Evolutionary conservation across 2,329 filamentous ascomycete genomes (phyloP), one percentile per base, ranked within the genome.

Genomic region (Emmonsiellopsis sp.): DNA sequence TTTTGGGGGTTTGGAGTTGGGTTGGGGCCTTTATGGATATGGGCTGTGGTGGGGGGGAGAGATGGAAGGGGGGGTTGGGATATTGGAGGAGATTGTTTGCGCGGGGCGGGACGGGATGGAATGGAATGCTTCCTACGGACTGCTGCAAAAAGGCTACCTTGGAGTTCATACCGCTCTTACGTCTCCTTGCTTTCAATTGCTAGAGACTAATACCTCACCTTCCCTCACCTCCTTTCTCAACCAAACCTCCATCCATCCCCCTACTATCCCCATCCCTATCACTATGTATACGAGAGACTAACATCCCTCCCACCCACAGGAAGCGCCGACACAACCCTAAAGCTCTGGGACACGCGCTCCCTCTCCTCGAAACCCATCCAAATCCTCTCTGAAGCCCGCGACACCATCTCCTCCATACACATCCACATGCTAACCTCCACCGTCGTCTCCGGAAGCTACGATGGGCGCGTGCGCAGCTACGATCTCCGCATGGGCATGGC

Each of bases 381-480:
- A 51, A 71, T 67, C 30, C 64, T 73, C 50, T 62, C 65, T 1
- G 71, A 73, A 55, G 71, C 71, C 20, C 62, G 59, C 11, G 71
- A 73, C 55, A 73, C 70, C 7, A 70, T 73, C 45, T 73, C 71
- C 6, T 65, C 64, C 7, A 56, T 73, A 4, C 65, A 70, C 54
- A 67, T 69, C 2, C 69, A 73, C 48, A 67, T 65, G 62, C 61
- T 66, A 9, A 67, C 63, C 0, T 70, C 69, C 54, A 71, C 66
- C 69, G 81, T 97, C 49, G 70, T 89, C 1, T 79, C 81, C 1
- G 89, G 86, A 0, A 91, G 88, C 67, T 88, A 95, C 54, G 92
- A 97, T 70, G 91, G 91, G 2, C 77, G 86, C 54, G 81, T 94
- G 1, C 76, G 92, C 52, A 78, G 78, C 55, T 96, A 97, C 71